Evolutionary conservation across 805 yeast species (phyloP), one percentile per base, ranked within the genome.

Genomic region (Monosporozyma aerobia): DNA sequence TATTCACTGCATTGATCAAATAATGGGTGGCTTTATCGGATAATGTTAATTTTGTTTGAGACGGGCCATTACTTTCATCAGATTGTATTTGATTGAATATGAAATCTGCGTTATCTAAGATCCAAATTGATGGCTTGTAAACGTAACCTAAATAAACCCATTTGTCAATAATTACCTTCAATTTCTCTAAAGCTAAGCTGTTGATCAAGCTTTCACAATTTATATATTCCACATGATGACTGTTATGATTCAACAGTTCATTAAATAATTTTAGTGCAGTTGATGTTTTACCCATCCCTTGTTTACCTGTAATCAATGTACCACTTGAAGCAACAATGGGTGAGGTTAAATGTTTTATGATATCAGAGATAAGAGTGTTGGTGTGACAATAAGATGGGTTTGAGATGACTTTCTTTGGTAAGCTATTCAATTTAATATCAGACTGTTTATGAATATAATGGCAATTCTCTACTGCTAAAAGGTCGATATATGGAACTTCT

Each of bases 271-370:
- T 70, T 3, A 73, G 66, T 14, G 82, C 61, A 2, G 85, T 55
- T 1, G 80, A 68, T 0, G 94, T 72, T 64, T 92, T 92, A 0
- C 98, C 98, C 55, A 88, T 78, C 0, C 97, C 97, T 1, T 87
- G 72, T 23, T 82, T 69, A 0, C 97, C 98, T 58, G 81, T 77
- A 0, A 90, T 61, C 51, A 89, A 69, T 0, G 81, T 71, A 1
- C 92, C 87, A 7, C 6, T 68, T 3, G 68, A 57, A 10, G 65
- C 57, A 10, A 54, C 32, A 2, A 62, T 29, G 3, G 67, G 66
- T 8, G 53, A 49, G 2, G 57, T 53, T 19, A 64, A 40, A 51
- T 56, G 56, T 8, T 51, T 40, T 1, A 39, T 14, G 16, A 59
- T 50, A 13, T 59, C 57, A 1, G 37, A n/a, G 30, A 41, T 14